Conservation (phyloP, 257 asterid species). For the Orobanche coerulescens region DNA sequence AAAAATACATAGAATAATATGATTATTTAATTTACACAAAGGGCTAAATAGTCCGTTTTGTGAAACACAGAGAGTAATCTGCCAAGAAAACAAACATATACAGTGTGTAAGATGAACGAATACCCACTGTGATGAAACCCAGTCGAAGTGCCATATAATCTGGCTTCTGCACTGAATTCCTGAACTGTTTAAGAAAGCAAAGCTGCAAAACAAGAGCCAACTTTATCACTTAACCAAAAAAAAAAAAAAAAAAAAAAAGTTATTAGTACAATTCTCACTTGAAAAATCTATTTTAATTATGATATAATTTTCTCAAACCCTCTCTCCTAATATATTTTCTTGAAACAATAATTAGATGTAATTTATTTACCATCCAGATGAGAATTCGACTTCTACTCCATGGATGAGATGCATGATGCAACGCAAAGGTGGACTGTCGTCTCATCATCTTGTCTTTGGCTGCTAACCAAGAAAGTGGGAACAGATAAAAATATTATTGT, state of each 20-base stretch:
- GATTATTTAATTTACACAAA: too few relatives aligned
- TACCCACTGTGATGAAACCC: conserved; percentile 90
- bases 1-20: too few relatives aligned
- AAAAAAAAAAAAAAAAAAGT: too few relatives aligned
- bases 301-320: too few relatives aligned
- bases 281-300: too few relatives aligned
- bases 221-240: too few relatives aligned
- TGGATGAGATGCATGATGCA: conserved; percentile 93
- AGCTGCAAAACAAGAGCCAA: conserved; percentile 41
- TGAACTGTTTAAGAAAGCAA: conserved; percentile 81
- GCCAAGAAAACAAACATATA: not conserved
- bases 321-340: too few relatives aligned
- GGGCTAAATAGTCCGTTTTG: too few relatives aligned
- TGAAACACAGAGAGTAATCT: too few relatives aligned
- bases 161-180: conserved; percentile 59
- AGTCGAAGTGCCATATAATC: conserved; percentile 77
- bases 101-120: conserved; percentile 26
- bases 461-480: conserved; percentile 24
- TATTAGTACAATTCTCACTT: too few relatives aligned
- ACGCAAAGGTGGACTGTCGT: conserved; percentile 71
- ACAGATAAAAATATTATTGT: too few relatives aligned
- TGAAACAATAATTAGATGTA: too few relatives aligned
- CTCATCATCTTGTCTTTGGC: conserved; percentile 69
- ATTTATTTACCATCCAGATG: conserved; percentile 95
- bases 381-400: conserved; percentile 76